Conservation (phyloP, 2,329 filamentous ascomycete species). For the Diaporthe amygdali region DNA sequence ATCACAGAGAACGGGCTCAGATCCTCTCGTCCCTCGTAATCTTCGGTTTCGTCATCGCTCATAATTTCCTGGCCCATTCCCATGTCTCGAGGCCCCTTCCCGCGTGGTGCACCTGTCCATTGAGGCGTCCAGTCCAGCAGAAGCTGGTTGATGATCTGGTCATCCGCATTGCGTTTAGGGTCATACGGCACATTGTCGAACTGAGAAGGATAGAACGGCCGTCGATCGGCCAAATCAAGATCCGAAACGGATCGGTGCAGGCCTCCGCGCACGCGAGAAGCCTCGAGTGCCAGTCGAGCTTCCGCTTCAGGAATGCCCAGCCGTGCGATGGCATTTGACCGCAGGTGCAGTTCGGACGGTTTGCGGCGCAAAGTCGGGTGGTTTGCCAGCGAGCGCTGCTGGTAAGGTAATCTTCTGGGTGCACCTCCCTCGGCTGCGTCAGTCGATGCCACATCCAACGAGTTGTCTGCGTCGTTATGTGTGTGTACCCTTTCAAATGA, state of each 20-base stretch:
- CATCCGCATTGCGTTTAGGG: not conserved
- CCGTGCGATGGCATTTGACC: not conserved
- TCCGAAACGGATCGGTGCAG: not conserved
- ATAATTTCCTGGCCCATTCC: not conserved
- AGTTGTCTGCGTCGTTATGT: not conserved
- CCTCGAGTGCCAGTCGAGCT: not conserved
- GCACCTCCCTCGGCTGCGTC: not conserved
- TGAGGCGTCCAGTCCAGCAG: not conserved
- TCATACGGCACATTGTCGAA: not conserved
- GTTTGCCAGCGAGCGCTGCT: not conserved
- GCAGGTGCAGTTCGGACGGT: not conserved
- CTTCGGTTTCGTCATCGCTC: not conserved
- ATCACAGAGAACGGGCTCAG: not conserved
- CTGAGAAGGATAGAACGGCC: not conserved
- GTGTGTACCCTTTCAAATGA: not conserved
- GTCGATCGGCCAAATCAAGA: not conserved
- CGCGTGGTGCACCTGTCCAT: too few species aligned
- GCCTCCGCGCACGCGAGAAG: not conserved
- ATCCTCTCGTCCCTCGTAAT: not conserved
- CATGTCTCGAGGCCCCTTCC: not conserved
- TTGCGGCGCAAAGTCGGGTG: not conserved
- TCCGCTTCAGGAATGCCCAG: not conserved
- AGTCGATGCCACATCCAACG: not conserved
- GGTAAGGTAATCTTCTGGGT: not conserved
- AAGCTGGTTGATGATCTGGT: not conserved